Evolutionary conservation across 805 yeast genomes (phyloP).

Genomic region (Ascoidea asiatica): DNA sequence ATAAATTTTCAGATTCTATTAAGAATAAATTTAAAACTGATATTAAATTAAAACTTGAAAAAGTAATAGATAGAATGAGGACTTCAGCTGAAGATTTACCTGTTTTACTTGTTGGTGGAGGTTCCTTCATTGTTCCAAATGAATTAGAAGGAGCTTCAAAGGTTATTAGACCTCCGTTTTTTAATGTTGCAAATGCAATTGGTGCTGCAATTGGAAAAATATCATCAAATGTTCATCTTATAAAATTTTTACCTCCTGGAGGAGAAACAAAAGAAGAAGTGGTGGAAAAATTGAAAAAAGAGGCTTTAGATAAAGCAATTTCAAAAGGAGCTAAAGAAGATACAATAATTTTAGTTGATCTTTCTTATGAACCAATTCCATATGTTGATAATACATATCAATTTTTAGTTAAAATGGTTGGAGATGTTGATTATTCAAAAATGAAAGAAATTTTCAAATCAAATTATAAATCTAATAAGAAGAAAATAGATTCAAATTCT

Average conservation of each 20-base stretch:
- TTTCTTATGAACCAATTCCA: slow-evolving; percentile 18
- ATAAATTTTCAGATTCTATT: slow-evolving; percentile 9
- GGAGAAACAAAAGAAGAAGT: slow-evolving; percentile 9
- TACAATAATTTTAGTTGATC: slow-evolving; percentile 16
- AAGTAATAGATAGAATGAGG: slow-evolving; percentile 29
- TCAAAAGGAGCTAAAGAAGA: slow-evolving; percentile 18
- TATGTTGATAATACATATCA: slow-evolving; percentile 20
- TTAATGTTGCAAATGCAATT: slow-evolving; percentile 34
- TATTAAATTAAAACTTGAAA: slow-evolving; percentile 21
- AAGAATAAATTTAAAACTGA: slow-evolving; percentile 9
- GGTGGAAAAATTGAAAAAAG: slow-evolving; percentile 12
- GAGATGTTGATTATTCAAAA: slow-evolving; percentile 27
- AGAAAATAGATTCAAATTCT: too few species aligned
- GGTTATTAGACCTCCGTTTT: slow-evolving; percentile 27
- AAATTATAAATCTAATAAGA: slow-evolving; percentile 1
- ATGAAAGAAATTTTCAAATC: slow-evolving; percentile 4
- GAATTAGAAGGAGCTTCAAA: slow-evolving; percentile 26
- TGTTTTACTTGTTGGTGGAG: slow-evolving; percentile 35
- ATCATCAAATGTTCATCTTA: slow-evolving; percentile 17
- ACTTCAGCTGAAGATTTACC: slow-evolving; percentile 29
- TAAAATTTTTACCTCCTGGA: slow-evolving; percentile 3
- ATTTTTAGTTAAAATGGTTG: slow-evolving; percentile 26
- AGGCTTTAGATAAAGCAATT: slow-evolving; percentile 10
- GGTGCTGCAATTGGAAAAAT: slow-evolving; percentile 36
- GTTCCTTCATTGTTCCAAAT: slow-evolving; percentile 30